Evolutionary conservation across 768 basidiomycete genomes (phyloP).

Genomic region (Lepiota venenata): DNA sequence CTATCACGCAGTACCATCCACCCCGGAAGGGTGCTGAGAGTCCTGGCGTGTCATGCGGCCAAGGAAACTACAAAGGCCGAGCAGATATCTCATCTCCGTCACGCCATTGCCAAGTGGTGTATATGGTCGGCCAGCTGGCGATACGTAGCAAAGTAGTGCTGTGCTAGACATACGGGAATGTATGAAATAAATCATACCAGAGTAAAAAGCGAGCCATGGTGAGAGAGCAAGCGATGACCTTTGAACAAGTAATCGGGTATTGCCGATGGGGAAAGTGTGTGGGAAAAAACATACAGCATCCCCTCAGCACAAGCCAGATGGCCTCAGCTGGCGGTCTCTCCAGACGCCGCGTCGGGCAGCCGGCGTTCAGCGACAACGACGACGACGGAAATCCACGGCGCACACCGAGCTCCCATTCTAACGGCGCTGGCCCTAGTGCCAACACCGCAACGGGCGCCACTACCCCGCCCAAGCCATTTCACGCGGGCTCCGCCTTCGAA

Average conservation of each 20-base stretch:
- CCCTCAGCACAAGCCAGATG: conserved; percentile 27
- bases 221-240: too few species aligned
- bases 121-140: too few species aligned
- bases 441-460: conserved; percentile 19
- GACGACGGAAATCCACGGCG: conserved; percentile 30
- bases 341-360: conserved; percentile 49
- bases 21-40: too few species aligned
- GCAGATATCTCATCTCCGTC: too few species aligned
- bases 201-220: too few species aligned
- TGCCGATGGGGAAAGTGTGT: background rate
- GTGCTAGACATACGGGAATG: too few species aligned
- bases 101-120: too few species aligned
- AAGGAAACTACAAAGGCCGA: too few species aligned
- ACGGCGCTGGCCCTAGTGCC: background rate
- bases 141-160: too few species aligned
- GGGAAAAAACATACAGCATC: background rate
- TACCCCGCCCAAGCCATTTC: conserved; percentile 37
- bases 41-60: too few species aligned
- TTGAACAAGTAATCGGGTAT: background rate
- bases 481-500: conserved; percentile 82
- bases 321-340: conserved; percentile 48
- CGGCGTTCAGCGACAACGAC: conserved; percentile 31
- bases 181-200: too few species aligned
- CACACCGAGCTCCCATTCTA: conserved; percentile 3
- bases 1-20: too few species aligned